Evolutionary conservation across 129 eudicot genomes (phyloP).

Genomic region (Gnaphalium uliginosum): DNA sequence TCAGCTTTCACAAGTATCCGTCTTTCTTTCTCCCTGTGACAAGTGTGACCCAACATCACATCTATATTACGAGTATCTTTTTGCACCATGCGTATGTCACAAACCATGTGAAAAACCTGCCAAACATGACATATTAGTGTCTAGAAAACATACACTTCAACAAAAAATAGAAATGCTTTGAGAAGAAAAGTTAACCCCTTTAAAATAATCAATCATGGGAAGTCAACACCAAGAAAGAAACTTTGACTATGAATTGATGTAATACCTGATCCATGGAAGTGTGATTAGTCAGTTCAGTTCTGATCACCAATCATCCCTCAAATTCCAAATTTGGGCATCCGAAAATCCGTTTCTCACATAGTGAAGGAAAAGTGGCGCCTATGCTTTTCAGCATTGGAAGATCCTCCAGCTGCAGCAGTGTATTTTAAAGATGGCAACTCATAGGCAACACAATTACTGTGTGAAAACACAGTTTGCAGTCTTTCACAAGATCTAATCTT

Average conservation of each 20-base stretch:
- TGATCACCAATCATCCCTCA: neutral
- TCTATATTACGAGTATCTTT: too few species aligned
- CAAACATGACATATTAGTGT: too few species aligned
- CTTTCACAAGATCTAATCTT: slow-evolving; percentile 31
- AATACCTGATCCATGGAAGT: neutral
- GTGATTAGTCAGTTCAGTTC: neutral
- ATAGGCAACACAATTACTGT: neutral
- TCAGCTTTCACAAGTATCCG: too few species aligned
- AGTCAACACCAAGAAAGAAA: too few species aligned
- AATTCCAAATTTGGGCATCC: neutral
- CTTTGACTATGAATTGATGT: neutral
- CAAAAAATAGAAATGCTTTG: too few species aligned
- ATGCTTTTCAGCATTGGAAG: slow-evolving; percentile 22
- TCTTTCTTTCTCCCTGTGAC: too few species aligned
- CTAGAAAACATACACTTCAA: too few species aligned
- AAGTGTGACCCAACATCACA: too few species aligned
- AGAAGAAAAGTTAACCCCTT: too few species aligned
- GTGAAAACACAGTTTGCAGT: slow-evolving; percentile 7
- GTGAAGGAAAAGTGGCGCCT: neutral
- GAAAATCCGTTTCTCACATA: neutral
- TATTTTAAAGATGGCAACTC: neutral
- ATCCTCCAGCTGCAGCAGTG: slow-evolving; percentile 11
- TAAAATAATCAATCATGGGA: too few species aligned
- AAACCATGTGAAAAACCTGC: too few species aligned
- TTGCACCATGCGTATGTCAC: too few species aligned